Evolutionary conservation across 306 rosid genomes (phyloP).

Genomic region (Acacia confusa): DNA sequence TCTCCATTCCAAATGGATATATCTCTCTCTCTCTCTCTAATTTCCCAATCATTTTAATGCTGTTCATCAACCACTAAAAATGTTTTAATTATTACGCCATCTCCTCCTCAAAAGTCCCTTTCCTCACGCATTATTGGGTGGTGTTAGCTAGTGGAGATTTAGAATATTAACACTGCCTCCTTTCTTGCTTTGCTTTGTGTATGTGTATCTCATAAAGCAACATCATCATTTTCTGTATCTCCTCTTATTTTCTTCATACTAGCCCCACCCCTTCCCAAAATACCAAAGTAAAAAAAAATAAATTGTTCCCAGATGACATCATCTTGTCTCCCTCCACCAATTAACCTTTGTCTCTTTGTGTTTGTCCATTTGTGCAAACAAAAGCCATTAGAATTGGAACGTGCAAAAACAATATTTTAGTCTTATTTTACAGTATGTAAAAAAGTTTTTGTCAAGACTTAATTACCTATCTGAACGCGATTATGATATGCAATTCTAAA

Average conservation of each 20-base stretch:
- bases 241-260: slow-evolving; percentile 22
- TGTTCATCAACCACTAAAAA: not conserved
- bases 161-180: slow-evolving; percentile 13
- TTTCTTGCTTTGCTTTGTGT: not conserved
- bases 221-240: slow-evolving; percentile 10
- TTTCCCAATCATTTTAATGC: not conserved
- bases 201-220: slow-evolving; percentile 14
- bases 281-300: not conserved
- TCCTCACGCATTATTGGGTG: not conserved
- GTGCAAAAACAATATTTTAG: too few species aligned
- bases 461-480: too few species aligned
- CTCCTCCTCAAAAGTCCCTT: slow-evolving; percentile 21
- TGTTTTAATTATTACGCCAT: slow-evolving; percentile 35
- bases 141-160: not conserved
- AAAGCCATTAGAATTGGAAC: not conserved
- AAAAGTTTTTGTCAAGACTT: too few species aligned
- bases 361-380: not conserved
- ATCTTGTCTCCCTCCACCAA: slow-evolving; percentile 19
- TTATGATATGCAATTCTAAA: too few species aligned
- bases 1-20: not conserved
- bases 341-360: not conserved
- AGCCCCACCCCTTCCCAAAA: slow-evolving; percentile 18
- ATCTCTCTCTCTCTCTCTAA: not conserved
- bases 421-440: too few species aligned
- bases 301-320: slow-evolving; percentile 32